Evolutionary conservation across 2,329 filamentous ascomycete genomes (phyloP), one percentile per base, ranked within the genome.

Genomic region (Pseudogymnoascus pannorum): DNA sequence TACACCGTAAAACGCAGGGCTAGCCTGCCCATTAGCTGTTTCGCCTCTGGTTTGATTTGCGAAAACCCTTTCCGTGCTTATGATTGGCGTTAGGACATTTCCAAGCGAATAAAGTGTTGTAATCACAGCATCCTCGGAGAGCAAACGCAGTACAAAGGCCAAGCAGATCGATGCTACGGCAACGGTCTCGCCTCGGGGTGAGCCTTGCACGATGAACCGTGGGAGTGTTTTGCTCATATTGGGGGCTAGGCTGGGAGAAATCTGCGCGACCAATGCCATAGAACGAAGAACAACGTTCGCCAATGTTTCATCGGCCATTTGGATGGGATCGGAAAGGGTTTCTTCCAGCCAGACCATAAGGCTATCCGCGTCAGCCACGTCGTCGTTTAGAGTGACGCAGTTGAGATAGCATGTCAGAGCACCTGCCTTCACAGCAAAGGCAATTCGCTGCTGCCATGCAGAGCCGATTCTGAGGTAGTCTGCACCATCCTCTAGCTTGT

Each of bases 101-200:
- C 94, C 94, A n/a, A 99, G 81, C 0, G 92, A 94, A 75, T 99
- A 99, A 8, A 99, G 79, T 1, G 92, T 97, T 4, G 92, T 96
- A 66, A 99, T 97, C 35, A 96, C 84, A 35, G 92, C 88, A 77
- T 99, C 94, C 68, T 96, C 89, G 1, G 94, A 96, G 11, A 97
- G 81, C 68, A 88, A 81, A 67, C 87, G 87, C 61, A 99, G 78
- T 16, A 95, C 86, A 66, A 87, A 88, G 2, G 92, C 92, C 33
- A 99, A 78, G 68, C 89, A 94, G 66, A 86, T 85, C n/a, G 92
- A 91, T 26, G 93, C 93, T 33, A 93, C 81, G 1, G 80, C 81
- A 44, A 94, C 87, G 11, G 86, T 90, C 26, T 83, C 78, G 14
- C 84, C 82, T 61, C 84, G 84, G 35, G 90, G 85, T 18, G 86